phyloP scores from a whole-genome alignment of 257 asterid species.

The Catharanthus roseus region DNA sequence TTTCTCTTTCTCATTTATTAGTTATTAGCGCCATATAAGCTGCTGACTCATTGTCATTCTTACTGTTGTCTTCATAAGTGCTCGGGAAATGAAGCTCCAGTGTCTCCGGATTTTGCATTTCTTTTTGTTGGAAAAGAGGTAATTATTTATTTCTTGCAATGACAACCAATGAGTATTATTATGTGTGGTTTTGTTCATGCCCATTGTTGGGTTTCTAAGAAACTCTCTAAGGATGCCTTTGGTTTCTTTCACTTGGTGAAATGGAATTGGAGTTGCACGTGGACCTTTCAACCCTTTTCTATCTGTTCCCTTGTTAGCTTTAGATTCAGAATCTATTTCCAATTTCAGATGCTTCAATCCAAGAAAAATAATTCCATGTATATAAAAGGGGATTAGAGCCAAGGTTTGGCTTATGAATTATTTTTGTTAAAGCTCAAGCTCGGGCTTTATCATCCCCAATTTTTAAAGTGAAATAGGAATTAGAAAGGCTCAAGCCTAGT shows the following conservation, averaged over 20 bases:
- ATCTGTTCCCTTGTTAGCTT: not conserved
- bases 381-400: not conserved
- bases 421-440: not conserved
- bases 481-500: not conserved
- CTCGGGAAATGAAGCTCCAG: constrained; percentile 47
- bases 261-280: not conserved
- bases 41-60: not conserved
- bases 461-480: not conserved
- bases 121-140: constrained; percentile 87
- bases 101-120: constrained; percentile 60
- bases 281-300: not conserved
- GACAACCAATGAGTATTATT: not conserved
- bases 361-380: not conserved
- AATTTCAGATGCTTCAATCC: not conserved
- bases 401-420: not conserved
- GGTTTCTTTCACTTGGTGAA: not conserved
- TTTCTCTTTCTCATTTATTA: not conserved
- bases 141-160: constrained; percentile 16
- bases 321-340: not conserved
- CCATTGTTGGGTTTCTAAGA: not conserved
- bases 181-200: no score
- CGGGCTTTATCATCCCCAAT: not conserved
- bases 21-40: not conserved
- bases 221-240: not conserved
- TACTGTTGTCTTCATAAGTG: constrained; percentile 50